Conservation (phyloP, 2,329 filamentous ascomycete genomes). For the Stachybotrys elegans region DNA sequence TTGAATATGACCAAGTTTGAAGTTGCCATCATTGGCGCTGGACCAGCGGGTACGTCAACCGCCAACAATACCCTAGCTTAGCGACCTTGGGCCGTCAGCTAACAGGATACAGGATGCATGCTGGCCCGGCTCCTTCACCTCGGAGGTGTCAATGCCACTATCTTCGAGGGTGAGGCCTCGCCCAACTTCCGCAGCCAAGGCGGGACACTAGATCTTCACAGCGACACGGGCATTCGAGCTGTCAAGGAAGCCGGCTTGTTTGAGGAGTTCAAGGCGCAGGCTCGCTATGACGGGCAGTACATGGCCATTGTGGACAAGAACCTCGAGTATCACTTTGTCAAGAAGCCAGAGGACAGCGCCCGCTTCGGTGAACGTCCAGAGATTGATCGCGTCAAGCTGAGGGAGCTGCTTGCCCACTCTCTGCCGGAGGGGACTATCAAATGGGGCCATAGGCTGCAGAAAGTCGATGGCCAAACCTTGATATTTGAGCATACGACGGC, state of each 20-base stretch:
- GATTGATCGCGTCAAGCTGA: conserved; percentile 44
- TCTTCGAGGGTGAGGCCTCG: conserved; percentile 45
- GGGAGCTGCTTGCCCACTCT: conserved; percentile 38
- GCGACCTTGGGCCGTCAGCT: background rate
- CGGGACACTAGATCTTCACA: conserved; percentile 51
- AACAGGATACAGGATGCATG: conserved; percentile 15
- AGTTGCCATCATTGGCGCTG: conserved; percentile 21
- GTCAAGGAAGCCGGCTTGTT: conserved; percentile 44
- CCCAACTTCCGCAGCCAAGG: conserved; percentile 43
- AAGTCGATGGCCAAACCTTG: conserved; percentile 30
- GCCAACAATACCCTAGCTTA: background rate
- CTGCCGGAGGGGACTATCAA: conserved; percentile 38
- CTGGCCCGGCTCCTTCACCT: conserved; percentile 45
- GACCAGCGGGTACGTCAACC: conserved; percentile 21
- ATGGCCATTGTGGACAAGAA: conserved; percentile 40
- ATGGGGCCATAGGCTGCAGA: conserved; percentile 40
- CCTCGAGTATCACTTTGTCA: conserved; percentile 26
- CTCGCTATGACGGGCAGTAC: conserved; percentile 48
- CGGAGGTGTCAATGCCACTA: conserved; percentile 37
- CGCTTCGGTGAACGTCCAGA: conserved; percentile 38
- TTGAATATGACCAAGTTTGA: conserved; percentile 18
- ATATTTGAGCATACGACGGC: conserved; percentile 30
- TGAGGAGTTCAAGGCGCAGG: conserved; percentile 42
- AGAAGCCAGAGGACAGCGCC: conserved; percentile 13
- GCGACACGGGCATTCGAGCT: conserved; percentile 42